Base-by-base conservation (phyloP, 331 rosid species). In the Stylosanthes scabra region DNA sequence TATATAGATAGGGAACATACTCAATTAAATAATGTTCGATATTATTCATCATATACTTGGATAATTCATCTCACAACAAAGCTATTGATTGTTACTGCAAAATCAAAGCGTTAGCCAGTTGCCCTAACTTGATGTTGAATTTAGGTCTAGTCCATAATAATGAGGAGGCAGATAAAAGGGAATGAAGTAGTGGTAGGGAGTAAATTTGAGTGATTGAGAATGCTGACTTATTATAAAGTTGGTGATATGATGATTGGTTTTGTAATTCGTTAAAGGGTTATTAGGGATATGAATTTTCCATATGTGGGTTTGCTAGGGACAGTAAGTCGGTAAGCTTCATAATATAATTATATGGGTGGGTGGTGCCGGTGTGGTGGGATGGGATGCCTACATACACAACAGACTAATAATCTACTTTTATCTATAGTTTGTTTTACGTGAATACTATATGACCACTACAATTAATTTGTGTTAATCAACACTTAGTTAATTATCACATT, bases 191-290 rank as follows among this genome's bases (percentile, higher is more conserved):
- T 27, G 70, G 40, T 15, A 27, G 56, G 71, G 44, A 28, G 7
- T 7, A 20, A 11, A 65, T 27, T 45, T 45, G 71, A 46, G 54
- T 25, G 71, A 46, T 34, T 25, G 6, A 64, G 56, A 64, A 45
- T 42, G 69, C 34, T 63, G 69, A 63, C 54, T 42, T 42, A 42
- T 63, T 63, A 12, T 10, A 45, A 45, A 45, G 3, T 14, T 15
- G 3, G 27, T 7, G 11, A 31, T 31, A 4, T 31, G 37, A 14
- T 5, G 57, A 15, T 51, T 51, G 51, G 51, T 46, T 46, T 45
- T 34, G 39, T 34, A 34, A 45, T 45, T 51, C 8, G 16, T 14
- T 51, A 51, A 51, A 25, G 57, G 27, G 9, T 51, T 6, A 14
- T 4, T 34, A 34, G 57, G 57, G 57, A 51, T 51, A 51, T 2